A percentile compares a stretch with the other conserved stretches of the same genome.
Conservation (phyloP, 2,329 filamentous ascomycete genomes). For the Aspergillus quadricinctus region DNA sequence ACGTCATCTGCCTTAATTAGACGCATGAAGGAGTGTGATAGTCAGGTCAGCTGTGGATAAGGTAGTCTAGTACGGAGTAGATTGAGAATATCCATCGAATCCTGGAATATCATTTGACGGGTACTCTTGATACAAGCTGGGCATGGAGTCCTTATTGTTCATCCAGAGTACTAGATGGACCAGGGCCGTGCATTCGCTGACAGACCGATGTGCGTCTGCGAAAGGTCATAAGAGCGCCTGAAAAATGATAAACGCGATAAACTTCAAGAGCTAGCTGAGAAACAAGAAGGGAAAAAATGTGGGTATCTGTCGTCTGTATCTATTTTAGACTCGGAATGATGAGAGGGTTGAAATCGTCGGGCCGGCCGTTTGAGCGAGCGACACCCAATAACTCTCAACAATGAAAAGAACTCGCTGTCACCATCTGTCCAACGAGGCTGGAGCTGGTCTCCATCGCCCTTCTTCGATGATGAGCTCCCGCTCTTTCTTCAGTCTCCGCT, state of each 20-base stretch:
- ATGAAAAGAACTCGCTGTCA: background rate
- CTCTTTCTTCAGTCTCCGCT: constrained; percentile 20
- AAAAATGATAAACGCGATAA: background rate
- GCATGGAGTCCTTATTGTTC: background rate
- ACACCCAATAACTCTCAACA: background rate
- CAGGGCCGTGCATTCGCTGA: background rate
- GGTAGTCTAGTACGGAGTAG: background rate
- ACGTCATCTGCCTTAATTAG: background rate
- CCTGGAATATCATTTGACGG: background rate
- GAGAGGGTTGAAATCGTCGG: background rate
- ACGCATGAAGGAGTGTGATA: background rate
- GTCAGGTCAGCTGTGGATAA: background rate
- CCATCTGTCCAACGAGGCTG: constrained; percentile 10
- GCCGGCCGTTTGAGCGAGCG: background rate
- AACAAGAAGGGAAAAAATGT: background rate
- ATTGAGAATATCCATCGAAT: background rate
- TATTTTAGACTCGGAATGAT: background rate
- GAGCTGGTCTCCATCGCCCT: constrained; percentile 10
- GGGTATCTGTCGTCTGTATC: background rate
- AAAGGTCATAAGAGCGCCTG: background rate
- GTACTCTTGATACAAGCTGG: background rate
- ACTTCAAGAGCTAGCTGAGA: background rate
- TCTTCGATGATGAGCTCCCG: constrained; percentile 23
- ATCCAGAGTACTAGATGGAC: background rate
- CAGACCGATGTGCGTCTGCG: background rate